Conservation (phyloP, 2,329 filamentous ascomycete genomes). For the Alternaria viburni region DNA sequence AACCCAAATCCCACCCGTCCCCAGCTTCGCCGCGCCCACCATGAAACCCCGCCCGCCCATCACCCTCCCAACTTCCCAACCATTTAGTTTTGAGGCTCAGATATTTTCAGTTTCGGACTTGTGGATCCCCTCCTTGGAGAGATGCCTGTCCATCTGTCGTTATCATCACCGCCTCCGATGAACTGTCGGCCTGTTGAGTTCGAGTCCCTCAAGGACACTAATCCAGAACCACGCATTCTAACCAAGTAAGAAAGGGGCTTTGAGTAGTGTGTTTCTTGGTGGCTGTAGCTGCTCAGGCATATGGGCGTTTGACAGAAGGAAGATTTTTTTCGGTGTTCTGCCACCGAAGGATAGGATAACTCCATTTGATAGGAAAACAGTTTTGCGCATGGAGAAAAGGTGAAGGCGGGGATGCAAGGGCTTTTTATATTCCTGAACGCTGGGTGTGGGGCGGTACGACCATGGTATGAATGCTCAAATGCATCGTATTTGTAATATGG, state of each 20-base stretch:
- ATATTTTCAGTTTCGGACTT: neutral
- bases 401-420: neutral
- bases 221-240: neutral
- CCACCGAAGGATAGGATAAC: neutral
- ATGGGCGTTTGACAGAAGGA: neutral
- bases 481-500: too few species aligned
- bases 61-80: neutral
- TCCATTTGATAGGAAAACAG: too few species aligned
- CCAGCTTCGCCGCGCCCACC: neutral
- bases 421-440: too few species aligned
- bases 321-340: neutral
- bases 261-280: neutral
- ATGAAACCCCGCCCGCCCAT: neutral
- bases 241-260: neutral
- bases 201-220: neutral
- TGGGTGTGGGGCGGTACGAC: too few species aligned
- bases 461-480: too few species aligned
- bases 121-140: neutral
- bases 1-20: neutral
- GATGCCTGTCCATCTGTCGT: neutral
- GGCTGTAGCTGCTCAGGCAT: neutral
- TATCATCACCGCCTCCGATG: neutral
- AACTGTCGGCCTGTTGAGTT: neutral
- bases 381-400: neutral
- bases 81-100: neutral